A percentile compares a stretch with the other conserved stretches of the same genome.
These are phyloP conservation scores for Trichoderma virens DNA, from an alignment of 495 filamentous ascomycete species.

Conservation along the genomic window DNA sequence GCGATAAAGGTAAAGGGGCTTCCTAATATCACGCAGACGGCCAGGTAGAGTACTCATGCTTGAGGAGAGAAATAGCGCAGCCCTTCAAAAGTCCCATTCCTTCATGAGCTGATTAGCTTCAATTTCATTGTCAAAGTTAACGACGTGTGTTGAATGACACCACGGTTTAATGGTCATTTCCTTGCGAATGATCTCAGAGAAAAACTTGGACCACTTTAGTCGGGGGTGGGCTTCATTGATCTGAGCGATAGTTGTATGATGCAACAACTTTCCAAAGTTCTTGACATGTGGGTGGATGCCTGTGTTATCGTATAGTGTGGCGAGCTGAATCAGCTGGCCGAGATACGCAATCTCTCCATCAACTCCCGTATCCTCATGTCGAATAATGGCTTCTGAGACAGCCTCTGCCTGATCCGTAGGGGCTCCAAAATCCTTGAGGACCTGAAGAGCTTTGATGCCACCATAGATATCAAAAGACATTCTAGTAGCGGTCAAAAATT, in stretches of 20 bases:
- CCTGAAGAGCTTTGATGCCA: slow-evolving; percentile 50
- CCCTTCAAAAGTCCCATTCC: too few species aligned
- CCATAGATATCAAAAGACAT: slow-evolving; percentile 78
- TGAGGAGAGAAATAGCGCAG: too few species aligned
- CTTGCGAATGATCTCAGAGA: slow-evolving; percentile 53
- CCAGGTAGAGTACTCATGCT: too few species aligned
- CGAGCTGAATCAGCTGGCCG: slow-evolving; percentile 64
- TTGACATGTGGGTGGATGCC: slow-evolving; percentile 43
- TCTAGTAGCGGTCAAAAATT: slow-evolving; percentile 51
- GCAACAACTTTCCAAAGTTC: slow-evolving; percentile 37
- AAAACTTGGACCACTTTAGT: slow-evolving; percentile 63
- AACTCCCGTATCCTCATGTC: slow-evolving; percentile 69
- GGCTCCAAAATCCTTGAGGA: slow-evolving; percentile 40
- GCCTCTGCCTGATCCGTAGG: slow-evolving; percentile 58
- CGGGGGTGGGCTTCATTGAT: slow-evolving; percentile 57
- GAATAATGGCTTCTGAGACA: slow-evolving; percentile 70
- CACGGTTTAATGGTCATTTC: slow-evolving; percentile 70
- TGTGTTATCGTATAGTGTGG: slow-evolving; percentile 75
- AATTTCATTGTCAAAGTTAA: slow-evolving; percentile 1
- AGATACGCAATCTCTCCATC: slow-evolving; percentile 60
- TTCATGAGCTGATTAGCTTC: background rate
- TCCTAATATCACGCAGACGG: too few species aligned
- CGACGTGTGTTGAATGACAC: slow-evolving; percentile 65
- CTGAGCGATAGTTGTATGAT: slow-evolving; percentile 54
- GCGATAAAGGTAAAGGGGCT: too few species aligned